Percentiles rank a stretch among this genome's conserved stretches.
Conservation (phyloP, 2,329 filamentous ascomycete genomes). For the Fusarium xyrophilum region DNA sequence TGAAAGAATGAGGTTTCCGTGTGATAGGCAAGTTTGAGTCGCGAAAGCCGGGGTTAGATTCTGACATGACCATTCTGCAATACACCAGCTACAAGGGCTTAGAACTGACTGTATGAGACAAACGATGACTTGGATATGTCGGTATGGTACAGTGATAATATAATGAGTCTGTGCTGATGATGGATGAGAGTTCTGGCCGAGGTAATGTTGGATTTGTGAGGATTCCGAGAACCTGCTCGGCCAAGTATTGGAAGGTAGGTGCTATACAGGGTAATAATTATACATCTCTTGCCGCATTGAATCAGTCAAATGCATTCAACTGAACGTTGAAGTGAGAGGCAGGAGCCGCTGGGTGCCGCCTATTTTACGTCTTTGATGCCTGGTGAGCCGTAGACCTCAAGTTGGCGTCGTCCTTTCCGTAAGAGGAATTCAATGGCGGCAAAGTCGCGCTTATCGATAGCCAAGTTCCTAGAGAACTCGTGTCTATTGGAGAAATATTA, state of each 20-base stretch:
- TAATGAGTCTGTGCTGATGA: slow-evolving; percentile 18
- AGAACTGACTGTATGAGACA: slow-evolving; percentile 33
- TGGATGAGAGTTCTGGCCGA: background rate
- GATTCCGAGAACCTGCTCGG: background rate
- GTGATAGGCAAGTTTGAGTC: slow-evolving; percentile 26
- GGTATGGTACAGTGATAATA: slow-evolving; percentile 16
- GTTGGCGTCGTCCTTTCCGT: slow-evolving; percentile 79
- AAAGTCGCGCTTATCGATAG: slow-evolving; percentile 84
- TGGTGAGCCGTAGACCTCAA: slow-evolving; percentile 81
- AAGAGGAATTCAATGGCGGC: slow-evolving; percentile 83
- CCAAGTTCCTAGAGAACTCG: slow-evolving; percentile 77
- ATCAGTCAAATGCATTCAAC: background rate
- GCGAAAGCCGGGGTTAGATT: slow-evolving; percentile 41
- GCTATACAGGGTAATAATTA: background rate
- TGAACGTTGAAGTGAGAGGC: background rate
- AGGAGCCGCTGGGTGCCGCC: background rate
- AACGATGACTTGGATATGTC: background rate
- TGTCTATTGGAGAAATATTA: slow-evolving; percentile 52
- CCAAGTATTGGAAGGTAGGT: slow-evolving; percentile 7
- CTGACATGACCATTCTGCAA: slow-evolving; percentile 41
- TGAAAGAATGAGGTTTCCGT: slow-evolving; percentile 10
- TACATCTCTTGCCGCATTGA: background rate
- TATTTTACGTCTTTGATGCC: slow-evolving; percentile 76
- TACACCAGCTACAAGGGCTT: slow-evolving; percentile 16
- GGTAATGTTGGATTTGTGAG: background rate